Evolutionary conservation across 139 green algal species (phyloP).

Genomic region (Tetraselmis chui): DNA sequence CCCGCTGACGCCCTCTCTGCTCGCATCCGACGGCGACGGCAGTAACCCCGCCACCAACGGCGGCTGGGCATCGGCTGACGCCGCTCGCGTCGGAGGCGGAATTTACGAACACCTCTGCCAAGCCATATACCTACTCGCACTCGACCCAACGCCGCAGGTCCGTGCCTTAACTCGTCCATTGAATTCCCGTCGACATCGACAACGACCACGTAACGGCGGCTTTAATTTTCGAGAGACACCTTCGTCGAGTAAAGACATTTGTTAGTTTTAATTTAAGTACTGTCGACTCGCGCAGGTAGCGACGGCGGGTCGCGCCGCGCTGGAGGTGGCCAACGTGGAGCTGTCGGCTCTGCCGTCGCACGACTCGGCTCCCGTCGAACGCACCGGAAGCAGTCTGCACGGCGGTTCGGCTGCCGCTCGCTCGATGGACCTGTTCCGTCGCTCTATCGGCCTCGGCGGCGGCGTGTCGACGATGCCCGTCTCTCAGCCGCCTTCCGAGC

Average conservation of each 20-base stretch:
- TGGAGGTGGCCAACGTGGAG: conserved; percentile 50
- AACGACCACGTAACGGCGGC: background rate
- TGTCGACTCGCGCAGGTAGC: conserved; percentile 29
- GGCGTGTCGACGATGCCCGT: too few species aligned
- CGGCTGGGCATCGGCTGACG: conserved; percentile 35
- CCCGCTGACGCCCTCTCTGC: background rate
- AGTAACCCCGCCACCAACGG: background rate
- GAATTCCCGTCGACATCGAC: background rate
- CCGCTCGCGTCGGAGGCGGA: conserved; percentile 28
- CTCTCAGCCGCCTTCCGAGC: too few species aligned
- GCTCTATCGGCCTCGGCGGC: conserved; percentile 11
- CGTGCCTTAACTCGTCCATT: background rate
- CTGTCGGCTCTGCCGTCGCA: conserved; percentile 18
- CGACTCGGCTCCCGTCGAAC: background rate
- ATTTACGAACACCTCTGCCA: conserved; percentile 46
- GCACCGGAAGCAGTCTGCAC: background rate
- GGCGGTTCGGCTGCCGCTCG: background rate
- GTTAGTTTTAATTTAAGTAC: background rate
- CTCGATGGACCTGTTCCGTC: conserved; percentile 10
- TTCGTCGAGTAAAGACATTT: too few species aligned
- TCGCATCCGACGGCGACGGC: background rate
- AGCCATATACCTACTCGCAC: conserved; percentile 58
- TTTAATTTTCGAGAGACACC: too few species aligned
- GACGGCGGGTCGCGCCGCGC: conserved; percentile 41
- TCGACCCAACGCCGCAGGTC: conserved; percentile 50